Conservation (phyloP, 768 basidiomycete genomes). For the Kondoa malvinella region DNA sequence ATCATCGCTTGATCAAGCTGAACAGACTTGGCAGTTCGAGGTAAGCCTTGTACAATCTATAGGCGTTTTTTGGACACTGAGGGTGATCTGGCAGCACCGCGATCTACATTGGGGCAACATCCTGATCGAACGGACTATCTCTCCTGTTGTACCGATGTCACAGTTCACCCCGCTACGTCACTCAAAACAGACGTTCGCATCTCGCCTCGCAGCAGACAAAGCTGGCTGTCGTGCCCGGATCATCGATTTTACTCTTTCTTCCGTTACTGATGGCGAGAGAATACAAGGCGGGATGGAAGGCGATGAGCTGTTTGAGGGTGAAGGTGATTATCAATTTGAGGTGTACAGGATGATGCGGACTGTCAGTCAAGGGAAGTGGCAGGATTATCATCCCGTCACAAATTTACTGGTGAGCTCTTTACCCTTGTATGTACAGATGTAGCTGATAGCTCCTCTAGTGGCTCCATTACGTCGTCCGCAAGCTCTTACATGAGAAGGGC, state of each 20-base stretch:
- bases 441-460: constrained; percentile 41
- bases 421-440: neutral
- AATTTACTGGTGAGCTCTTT: constrained; percentile 65
- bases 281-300: constrained; percentile 50
- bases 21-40: constrained; percentile 68
- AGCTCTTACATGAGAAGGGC: constrained; percentile 54
- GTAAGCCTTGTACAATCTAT: constrained; percentile 39
- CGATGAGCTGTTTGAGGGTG: constrained; percentile 71
- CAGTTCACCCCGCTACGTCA: constrained; percentile 29
- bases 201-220: constrained; percentile 28
- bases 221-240: constrained; percentile 59
- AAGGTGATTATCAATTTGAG: constrained; percentile 86
- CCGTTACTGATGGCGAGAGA: constrained; percentile 48
- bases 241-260: constrained; percentile 85
- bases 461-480: constrained; percentile 65
- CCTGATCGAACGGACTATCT: constrained; percentile 42
- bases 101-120: constrained; percentile 99
- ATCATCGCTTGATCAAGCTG: constrained; percentile 58
- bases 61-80: neutral
- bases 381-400: constrained; percentile 57
- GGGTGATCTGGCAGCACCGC: constrained; percentile 50
- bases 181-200: neutral
- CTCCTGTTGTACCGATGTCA: constrained; percentile 32
- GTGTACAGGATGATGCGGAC: constrained; percentile 74
- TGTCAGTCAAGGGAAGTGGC: constrained; percentile 50